Evolutionary conservation across 208 protist species (phyloP).

Genomic region (Porcisia hertigi): DNA sequence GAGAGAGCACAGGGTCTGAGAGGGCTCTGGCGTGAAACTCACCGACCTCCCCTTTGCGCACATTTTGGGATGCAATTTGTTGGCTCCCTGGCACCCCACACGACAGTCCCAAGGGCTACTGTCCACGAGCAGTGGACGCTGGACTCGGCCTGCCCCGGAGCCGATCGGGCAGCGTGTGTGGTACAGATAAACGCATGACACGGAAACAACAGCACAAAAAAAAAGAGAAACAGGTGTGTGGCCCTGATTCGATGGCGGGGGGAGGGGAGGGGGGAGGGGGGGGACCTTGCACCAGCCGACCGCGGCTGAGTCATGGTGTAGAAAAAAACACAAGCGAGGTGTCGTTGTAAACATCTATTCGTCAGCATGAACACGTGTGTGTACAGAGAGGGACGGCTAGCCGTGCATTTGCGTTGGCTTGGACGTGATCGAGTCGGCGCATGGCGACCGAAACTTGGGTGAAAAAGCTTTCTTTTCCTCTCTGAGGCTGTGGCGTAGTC

Average conservation of each 20-base stretch:
- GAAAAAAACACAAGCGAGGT: neutral
- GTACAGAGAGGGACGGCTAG: too few species aligned
- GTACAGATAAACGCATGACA: too few species aligned
- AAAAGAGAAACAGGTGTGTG: neutral
- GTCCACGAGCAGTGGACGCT: neutral
- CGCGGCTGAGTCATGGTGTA: neutral
- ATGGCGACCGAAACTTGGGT: neutral
- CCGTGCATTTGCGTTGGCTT: neutral
- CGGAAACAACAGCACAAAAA: too few species aligned
- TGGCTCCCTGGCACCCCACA: neutral
- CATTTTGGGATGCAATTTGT: neutral
- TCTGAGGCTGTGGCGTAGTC: too few species aligned
- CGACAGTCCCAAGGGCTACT: neutral
- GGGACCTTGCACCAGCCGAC: too few species aligned
- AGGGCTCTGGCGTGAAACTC: neutral
- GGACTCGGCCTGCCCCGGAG: neutral
- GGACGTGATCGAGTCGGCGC: neutral
- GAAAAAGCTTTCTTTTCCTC: too few species aligned
- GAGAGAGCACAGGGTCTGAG: neutral
- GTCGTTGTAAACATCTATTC: too few species aligned
- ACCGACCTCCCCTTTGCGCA: neutral
- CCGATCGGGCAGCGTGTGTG: neutral
- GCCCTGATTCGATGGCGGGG: neutral
- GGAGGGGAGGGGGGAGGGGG: too few species aligned
- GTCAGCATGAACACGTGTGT: too few species aligned